phyloP scores from a whole-genome alignment of 2,329 filamentous ascomycete genomes.

The Aspergillus eucalypticola region DNA sequence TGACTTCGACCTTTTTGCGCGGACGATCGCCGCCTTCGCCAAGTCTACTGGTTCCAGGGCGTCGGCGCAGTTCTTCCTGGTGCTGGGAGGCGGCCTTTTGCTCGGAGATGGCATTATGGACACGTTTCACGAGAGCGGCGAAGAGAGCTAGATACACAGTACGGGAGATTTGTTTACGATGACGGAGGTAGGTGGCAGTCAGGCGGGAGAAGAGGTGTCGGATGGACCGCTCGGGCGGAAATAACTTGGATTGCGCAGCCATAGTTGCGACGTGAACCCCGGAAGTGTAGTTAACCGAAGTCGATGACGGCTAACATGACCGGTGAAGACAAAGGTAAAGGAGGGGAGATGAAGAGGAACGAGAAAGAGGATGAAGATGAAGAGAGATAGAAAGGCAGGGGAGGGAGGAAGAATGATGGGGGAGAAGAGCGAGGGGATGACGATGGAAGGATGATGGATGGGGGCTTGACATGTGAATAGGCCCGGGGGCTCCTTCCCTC shows the following conservation, averaged over 20 bases:
- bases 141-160: slow-evolving; percentile 81
- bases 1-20: slow-evolving; percentile 84
- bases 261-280: slow-evolving; percentile 47
- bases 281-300: slow-evolving; percentile 19
- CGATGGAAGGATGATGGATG: background rate
- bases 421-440: background rate
- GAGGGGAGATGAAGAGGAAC: background rate
- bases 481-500: background rate
- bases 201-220: slow-evolving; percentile 66
- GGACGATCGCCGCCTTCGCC: slow-evolving; percentile 32
- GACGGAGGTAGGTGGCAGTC: slow-evolving; percentile 70
- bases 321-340: background rate
- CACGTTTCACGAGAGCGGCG: slow-evolving; percentile 77
- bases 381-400: background rate
- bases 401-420: background rate
- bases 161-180: slow-evolving; percentile 80
- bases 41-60: slow-evolving; percentile 50
- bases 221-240: slow-evolving; percentile 64
- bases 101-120: slow-evolving; percentile 87
- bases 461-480: slow-evolving; percentile 23
- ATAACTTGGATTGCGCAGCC: slow-evolving; percentile 74
- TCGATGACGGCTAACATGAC: slow-evolving; percentile 26
- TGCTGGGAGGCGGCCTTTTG: slow-evolving; percentile 81
- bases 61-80: slow-evolving; percentile 61
- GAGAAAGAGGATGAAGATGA: background rate